Conservation (phyloP, 2,329 filamentous ascomycete species). For the Fusarium armeniacum region DNA sequence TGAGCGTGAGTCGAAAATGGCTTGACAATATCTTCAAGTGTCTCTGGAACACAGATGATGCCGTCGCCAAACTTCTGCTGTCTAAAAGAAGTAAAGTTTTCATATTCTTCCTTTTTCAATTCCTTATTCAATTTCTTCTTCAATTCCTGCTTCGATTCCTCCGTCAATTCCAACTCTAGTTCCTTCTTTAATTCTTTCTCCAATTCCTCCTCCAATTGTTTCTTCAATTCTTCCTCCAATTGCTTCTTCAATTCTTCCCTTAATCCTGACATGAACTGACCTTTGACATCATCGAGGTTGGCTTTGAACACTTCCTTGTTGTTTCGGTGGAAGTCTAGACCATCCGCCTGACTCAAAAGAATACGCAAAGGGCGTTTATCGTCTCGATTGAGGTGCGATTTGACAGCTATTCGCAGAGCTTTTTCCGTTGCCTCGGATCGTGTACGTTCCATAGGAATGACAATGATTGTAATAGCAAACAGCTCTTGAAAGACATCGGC, state of each 20-base stretch:
- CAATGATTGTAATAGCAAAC: neutral
- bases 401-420: neutral
- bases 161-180: no score
- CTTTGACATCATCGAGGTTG: neutral
- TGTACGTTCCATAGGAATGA: constrained; percentile 9
- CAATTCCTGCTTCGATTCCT: no score
- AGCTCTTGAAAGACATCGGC: constrained; percentile 10
- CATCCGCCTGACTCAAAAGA: constrained; percentile 1
- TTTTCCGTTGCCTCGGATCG: constrained; percentile 1
- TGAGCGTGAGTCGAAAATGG: constrained; percentile 9
- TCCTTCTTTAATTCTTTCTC: no score
- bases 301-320: neutral
- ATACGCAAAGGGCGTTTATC: constrained; percentile 13
- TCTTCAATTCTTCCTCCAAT: no score
- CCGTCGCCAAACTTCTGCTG: neutral
- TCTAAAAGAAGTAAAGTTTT: neutral
- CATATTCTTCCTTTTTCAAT: no score
- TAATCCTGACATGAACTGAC: constrained; percentile 2
- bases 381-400: neutral
- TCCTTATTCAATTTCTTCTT: no score
- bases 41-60: constrained; percentile 1
- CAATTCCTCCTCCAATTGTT: no score
- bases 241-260: no score
- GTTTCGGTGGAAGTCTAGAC: neutral
- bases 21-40: constrained; percentile 11